Conservation (phyloP, 2,329 filamentous ascomycete species). For the Pseudonectria foliicola region DNA sequence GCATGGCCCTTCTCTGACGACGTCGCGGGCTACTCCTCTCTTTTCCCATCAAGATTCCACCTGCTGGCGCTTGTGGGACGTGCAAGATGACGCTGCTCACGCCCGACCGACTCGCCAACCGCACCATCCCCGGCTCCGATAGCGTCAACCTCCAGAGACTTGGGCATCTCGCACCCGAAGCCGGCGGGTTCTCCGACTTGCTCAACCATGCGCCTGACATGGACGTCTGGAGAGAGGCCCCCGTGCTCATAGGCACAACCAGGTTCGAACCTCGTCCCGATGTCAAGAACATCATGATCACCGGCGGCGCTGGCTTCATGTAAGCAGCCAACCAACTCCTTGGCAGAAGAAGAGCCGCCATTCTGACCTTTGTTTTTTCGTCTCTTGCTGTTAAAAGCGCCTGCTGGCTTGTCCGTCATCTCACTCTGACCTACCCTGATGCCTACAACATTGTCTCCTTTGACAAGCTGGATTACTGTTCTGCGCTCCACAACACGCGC, state of each 20-base stretch:
- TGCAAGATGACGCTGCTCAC: too few species aligned
- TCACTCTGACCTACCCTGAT: slow-evolving; percentile 64
- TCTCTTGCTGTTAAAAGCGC: slow-evolving; percentile 44
- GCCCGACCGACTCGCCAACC: too few species aligned
- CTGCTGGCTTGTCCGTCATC: slow-evolving; percentile 75
- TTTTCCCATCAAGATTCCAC: too few species aligned
- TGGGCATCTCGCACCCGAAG: too few species aligned
- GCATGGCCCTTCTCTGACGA: too few species aligned
- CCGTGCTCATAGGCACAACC: slow-evolving; percentile 61
- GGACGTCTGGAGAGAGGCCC: slow-evolving; percentile 65
- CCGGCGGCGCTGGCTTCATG: slow-evolving; percentile 82
- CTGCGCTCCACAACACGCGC: slow-evolving; percentile 72
- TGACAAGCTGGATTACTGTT: slow-evolving; percentile 79
- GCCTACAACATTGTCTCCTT: slow-evolving; percentile 76
- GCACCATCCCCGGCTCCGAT: too few species aligned
- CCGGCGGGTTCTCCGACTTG: too few species aligned
- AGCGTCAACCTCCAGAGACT: too few species aligned
- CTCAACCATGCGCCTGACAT: slow-evolving; percentile 50
- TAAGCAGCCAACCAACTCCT: slow-evolving; percentile 34
- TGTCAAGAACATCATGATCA: slow-evolving; percentile 76
- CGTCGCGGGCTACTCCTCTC: too few species aligned
- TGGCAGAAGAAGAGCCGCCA: neutral
- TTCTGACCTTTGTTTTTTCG: slow-evolving; percentile 3
- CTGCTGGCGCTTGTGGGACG: too few species aligned
- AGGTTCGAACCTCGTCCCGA: slow-evolving; percentile 61